These are phyloP conservation scores for Schizosaccharomyces octosporus DNA, from an alignment of 805 yeast species.

Conservation along the genomic window DNA sequence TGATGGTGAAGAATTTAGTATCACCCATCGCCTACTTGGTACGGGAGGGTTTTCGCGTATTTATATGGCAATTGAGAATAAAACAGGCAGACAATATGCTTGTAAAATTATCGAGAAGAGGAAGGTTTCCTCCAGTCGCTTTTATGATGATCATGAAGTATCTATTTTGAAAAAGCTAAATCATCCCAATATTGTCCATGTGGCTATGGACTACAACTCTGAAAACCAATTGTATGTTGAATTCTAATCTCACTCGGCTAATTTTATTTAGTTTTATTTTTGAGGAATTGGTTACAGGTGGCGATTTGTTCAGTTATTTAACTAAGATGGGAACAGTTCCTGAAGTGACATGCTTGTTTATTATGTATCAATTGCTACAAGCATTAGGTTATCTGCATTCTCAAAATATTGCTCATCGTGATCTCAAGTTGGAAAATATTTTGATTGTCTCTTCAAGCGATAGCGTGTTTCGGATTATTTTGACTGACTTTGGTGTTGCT, in stretches of 20 bases:
- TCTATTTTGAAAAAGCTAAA: slow-evolving; percentile 6
- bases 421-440: slow-evolving; percentile 27
- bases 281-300: slow-evolving; percentile 20
- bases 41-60: slow-evolving; percentile 3
- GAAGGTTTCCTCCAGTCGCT: slow-evolving; percentile 3
- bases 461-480: slow-evolving; percentile 23
- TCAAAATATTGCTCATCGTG: background rate
- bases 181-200: slow-evolving; percentile 8
- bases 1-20: background rate
- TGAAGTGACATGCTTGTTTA: slow-evolving; percentile 30
- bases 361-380: slow-evolving; percentile 25
- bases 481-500: slow-evolving; percentile 50
- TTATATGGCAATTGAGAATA: slow-evolving; percentile 4
- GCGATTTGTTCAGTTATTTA: slow-evolving; percentile 34
- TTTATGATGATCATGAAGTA: slow-evolving; percentile 7
- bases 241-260: slow-evolving; percentile 3
- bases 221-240: slow-evolving; percentile 1
- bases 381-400: background rate
- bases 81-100: slow-evolving; percentile 7
- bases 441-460: slow-evolving; percentile 29
- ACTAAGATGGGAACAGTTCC: slow-evolving; percentile 22
- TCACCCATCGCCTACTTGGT: background rate
- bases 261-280: slow-evolving; percentile 7
- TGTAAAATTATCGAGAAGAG: slow-evolving; percentile 8
- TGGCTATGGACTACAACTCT: slow-evolving; percentile 5